These are phyloP conservation scores for Pyrenopolyporus hunteri DNA, from an alignment of 495 filamentous ascomycete genomes.

Conservation along the genomic window DNA sequence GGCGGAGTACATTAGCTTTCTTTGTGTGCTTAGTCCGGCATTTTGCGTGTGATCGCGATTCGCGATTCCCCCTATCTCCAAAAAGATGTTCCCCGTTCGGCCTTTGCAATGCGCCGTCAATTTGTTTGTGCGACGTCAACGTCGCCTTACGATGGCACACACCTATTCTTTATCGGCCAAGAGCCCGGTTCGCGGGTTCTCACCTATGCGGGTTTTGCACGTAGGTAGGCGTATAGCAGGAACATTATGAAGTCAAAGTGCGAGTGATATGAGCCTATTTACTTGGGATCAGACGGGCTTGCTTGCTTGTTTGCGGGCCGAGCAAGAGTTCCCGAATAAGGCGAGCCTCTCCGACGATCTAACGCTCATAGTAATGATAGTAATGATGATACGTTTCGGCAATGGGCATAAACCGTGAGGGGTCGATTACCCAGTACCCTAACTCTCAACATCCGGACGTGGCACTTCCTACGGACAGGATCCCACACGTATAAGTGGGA, in stretches of 20 bases:
- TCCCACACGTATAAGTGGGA: neutral
- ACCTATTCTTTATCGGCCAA: conserved; percentile 17
- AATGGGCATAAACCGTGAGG: neutral
- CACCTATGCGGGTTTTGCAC: conserved; percentile 6
- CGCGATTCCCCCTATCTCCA: conserved; percentile 5
- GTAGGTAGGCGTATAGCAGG: no score
- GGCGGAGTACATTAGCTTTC: conserved; percentile 32
- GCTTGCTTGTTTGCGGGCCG: no score
- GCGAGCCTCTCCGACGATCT: neutral
- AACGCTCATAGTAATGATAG: no score
- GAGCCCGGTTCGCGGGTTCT: conserved; percentile 25
- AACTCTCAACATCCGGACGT: neutral
- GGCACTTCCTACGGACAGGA: neutral
- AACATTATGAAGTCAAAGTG: no score
- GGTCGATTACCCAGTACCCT: neutral
- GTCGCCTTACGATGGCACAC: conserved; percentile 21
- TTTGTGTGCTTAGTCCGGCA: conserved; percentile 21
- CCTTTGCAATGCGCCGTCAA: neutral
- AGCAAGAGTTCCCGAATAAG: neutral
- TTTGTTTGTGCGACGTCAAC: conserved; percentile 5
- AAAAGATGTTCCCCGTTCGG: neutral
- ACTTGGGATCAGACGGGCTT: no score
- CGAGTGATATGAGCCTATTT: no score
- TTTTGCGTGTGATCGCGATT: conserved; percentile 24
- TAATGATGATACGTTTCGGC: no score